Base-by-base conservation (phyloP, 1,284 basidiomycete species). In the Neolentinus lepideus region DNA sequence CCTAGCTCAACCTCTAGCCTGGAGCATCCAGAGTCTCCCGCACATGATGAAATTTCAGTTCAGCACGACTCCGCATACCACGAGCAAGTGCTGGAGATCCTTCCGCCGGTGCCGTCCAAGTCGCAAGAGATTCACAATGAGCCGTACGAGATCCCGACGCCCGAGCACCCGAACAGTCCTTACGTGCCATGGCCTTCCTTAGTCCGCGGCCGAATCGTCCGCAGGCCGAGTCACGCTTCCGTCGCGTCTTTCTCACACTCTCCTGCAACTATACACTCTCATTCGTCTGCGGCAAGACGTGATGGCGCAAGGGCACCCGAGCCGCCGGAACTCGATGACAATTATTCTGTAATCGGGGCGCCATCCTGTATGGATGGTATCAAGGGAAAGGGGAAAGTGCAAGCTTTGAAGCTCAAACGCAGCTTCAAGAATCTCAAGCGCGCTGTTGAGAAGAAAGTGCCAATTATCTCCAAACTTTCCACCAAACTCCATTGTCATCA, bases 91-190 rank as follows among this genome's bases (percentile, higher is more conserved):
- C 16, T 43, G 12, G 38, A 43, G 14, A 50, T 50, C n/a, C 47
- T 21, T 6, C 22, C 27, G 8, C 47, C 47, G 11, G 24, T 50
- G 22, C 47, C 47, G 14, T 26, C 47, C 24, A 25, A 50, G 22
- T 50, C 27, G 4, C 47, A 25, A 22, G 24, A 68, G 53, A 63
- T 58, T 16, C 52, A 61, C 52, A 62, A 64, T 54, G 69, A 68
- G 27, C 70, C 70, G 0, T 64, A 66, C 8, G 69, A 68, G 67
- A 61, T 69, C 33, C 70, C 69, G 1, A 68, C 70, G 51, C 68
- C 74, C 46, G 67, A 71, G 48, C 75, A 78, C 60, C 74, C 74
- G 3, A 79, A 79, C 54, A 76, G 73, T 61, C 77, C 78, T 26
- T 77, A 77, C 54, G 72, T 75, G 4, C 77, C 76, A 12, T 79